Base-by-base conservation (phyloP, 345 rosid species). In the Populus ilicifolia region DNA sequence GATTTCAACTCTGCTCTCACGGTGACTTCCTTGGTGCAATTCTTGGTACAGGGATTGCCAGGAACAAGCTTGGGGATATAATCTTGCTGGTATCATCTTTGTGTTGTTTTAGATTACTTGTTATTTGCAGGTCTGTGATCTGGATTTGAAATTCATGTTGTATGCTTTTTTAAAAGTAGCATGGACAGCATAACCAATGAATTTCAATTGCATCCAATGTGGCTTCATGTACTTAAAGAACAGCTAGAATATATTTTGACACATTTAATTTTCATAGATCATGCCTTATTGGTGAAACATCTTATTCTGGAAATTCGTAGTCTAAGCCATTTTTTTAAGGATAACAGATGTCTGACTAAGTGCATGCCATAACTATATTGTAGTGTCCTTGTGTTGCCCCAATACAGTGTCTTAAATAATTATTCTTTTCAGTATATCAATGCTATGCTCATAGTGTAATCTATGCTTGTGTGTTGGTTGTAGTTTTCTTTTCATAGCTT, bases 11-110 rank as follows among this genome's bases (percentile, higher is more conserved):
- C 16, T 93, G 93, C 85, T 89, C 94, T 83, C 98, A 95, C 76
- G 96, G 97, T 78, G 96, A 95, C 86, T 93, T 92, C 82, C 98
- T 93, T 79, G 98, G 99, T 10, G 78, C 99, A 63, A 90, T 95
- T 88, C 93, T 95, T 78, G 98, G 96, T 68, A 89, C 98, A 17
- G 98, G 98, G 67, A 92, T 95, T 79, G 84, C 89, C 23, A 86
- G 97, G 79, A 97, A 91, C 39, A 93, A 93, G 86, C 86, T 93
- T 13, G 99, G 99, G 74, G 99, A 95, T 83, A 91, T 95, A 80
- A 78, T 93, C 70, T 80, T 95, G 86, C 96, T 92, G 98, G 99
- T 94, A 83, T 63, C 65, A 75, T 52, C 33, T 35, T 77, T 72
- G 62, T 70, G 35, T 43, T 65, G 63, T 30, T 66, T 48, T 13